Base-by-base conservation (phyloP, 495 filamentous ascomycete species). In the Penicillium atrosanguineum region DNA sequence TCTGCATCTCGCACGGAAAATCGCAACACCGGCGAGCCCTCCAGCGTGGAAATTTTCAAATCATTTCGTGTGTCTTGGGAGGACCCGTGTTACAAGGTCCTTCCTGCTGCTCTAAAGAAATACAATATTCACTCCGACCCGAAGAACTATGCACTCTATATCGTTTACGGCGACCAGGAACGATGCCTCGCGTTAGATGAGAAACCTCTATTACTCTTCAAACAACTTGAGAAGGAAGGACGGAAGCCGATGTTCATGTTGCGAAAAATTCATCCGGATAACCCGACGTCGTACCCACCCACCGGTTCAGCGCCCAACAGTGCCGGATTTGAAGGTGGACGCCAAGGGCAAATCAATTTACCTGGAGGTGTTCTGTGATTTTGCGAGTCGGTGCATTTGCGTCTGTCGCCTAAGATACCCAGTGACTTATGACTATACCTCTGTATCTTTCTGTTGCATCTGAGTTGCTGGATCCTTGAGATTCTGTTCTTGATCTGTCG, bases 181-280 rank as follows among this genome's bases (percentile, higher is more conserved):
- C 84, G 94, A 20, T 98, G 94, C 69, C 73, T 98, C 18, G 91
- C 87, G 1, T 71, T 96, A 52, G 87, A 97, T 34, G 94, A 98
- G 72, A 90, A 92, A 62, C 94, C 94, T 20, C 78, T 98, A 39
- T 90, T 96, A 51, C 75, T 98, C 52, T 98, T 98, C 77, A 98
- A 98, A 74, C 92, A 97, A 62, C 76, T 97, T 41, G 91, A 96
- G 67, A 89, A 88, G 61, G 94, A 98, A 72, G 95, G 95, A 12
- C 86, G 90, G 69, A 98, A 98, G 65, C 94, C 94, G 29, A 97
- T 98, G 94, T 98, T 97, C 65, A 98, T 98, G 94, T 71, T 98
- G 38, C 76, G 94, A 44, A 89, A 89, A 69, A 63, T 72, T 2
- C 69, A 75, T 31, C 56, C 64, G 6, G 63, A 61, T 45, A 63